Percentiles rank a stretch among this genome's conserved stretches.
These are phyloP conservation scores for Zoysia matrella DNA, from an alignment of 202 grass and related monocot species.

Conservation along the genomic window DNA sequence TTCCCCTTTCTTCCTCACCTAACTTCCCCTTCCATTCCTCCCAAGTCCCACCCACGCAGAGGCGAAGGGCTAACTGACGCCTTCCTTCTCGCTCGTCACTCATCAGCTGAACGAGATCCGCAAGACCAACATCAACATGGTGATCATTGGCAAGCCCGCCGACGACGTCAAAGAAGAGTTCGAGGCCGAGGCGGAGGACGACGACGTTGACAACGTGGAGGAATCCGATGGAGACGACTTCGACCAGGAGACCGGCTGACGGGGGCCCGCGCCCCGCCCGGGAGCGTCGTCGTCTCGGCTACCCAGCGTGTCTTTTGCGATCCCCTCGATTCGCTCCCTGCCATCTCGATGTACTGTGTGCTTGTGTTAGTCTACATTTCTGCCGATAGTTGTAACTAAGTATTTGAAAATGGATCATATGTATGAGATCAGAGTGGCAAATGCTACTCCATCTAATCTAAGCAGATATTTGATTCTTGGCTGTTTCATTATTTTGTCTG, in stretches of 20 bases:
- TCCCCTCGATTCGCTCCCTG: slow-evolving; percentile 17
- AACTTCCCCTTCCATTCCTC: neutral
- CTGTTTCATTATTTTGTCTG: neutral
- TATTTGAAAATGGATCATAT: slow-evolving; percentile 3
- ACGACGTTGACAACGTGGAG: slow-evolving; percentile 83
- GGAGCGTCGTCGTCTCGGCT: neutral
- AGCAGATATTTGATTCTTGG: slow-evolving; percentile 6
- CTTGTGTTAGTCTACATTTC: slow-evolving; percentile 8
- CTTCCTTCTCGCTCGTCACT: neutral
- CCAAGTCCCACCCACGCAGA: neutral
- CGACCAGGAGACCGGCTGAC: slow-evolving; percentile 88
- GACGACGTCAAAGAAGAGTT: slow-evolving; percentile 79
- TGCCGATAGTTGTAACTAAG: neutral
- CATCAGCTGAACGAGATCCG: slow-evolving; percentile 74
- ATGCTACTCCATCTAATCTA: slow-evolving; percentile 22
- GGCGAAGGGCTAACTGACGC: slow-evolving; percentile 15
- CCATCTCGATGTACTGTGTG: slow-evolving; percentile 15
- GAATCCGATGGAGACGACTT: slow-evolving; percentile 94
- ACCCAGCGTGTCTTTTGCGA: slow-evolving; percentile 37
- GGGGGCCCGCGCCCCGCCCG: neutral
- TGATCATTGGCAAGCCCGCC: slow-evolving; percentile 77
- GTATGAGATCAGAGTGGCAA: slow-evolving; percentile 17
- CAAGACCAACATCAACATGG: slow-evolving; percentile 79
- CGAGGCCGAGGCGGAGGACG: slow-evolving; percentile 81
- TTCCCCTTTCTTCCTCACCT: neutral